Percentiles rank a stretch among this genome's conserved stretches.
phyloP scores from a whole-genome alignment of 2,329 filamentous ascomycete species.

The Botrytis byssoidea region DNA sequence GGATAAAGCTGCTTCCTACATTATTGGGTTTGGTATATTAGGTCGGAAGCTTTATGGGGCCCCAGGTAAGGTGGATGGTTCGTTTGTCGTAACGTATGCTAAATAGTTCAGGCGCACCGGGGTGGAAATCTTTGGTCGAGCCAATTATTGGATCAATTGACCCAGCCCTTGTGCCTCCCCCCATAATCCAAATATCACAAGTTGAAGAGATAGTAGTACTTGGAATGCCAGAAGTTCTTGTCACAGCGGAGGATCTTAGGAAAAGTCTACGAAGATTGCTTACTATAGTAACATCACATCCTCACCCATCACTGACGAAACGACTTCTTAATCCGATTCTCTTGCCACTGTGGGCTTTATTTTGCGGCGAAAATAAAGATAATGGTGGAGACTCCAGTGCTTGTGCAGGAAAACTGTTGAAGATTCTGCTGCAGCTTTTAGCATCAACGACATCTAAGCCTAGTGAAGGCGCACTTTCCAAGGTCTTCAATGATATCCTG shows the following conservation, averaged over 20 bases:
- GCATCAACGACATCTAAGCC: slow-evolving; percentile 42
- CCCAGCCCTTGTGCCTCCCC: slow-evolving; percentile 34
- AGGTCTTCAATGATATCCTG: slow-evolving; percentile 54
- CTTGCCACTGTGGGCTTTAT: slow-evolving; percentile 57
- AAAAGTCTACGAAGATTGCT: slow-evolving; percentile 54
- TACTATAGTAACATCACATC: slow-evolving; percentile 59
- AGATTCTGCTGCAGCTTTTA: slow-evolving; percentile 57
- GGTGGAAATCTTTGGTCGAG: slow-evolving; percentile 61
- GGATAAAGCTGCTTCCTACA: slow-evolving; percentile 57
- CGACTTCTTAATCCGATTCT: slow-evolving; percentile 59
- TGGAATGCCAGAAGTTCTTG: slow-evolving; percentile 33
- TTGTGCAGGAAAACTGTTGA: slow-evolving; percentile 45
- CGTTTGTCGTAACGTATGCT: slow-evolving; percentile 21
- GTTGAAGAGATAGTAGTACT: slow-evolving; percentile 25
- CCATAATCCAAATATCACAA: neutral
- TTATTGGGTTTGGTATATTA: slow-evolving; percentile 66
- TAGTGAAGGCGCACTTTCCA: slow-evolving; percentile 45
- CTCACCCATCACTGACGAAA: slow-evolving; percentile 63
- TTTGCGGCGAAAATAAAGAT: slow-evolving; percentile 46
- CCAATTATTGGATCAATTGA: slow-evolving; percentile 56
- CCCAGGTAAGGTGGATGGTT: slow-evolving; percentile 48
- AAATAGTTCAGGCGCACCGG: slow-evolving; percentile 48
- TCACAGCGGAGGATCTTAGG: slow-evolving; percentile 49
- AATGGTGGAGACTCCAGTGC: neutral
- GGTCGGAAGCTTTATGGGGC: slow-evolving; percentile 63